Evolutionary conservation across 2,329 filamentous ascomycete species (phyloP).

Genomic region (Fusarium oxysporum): DNA sequence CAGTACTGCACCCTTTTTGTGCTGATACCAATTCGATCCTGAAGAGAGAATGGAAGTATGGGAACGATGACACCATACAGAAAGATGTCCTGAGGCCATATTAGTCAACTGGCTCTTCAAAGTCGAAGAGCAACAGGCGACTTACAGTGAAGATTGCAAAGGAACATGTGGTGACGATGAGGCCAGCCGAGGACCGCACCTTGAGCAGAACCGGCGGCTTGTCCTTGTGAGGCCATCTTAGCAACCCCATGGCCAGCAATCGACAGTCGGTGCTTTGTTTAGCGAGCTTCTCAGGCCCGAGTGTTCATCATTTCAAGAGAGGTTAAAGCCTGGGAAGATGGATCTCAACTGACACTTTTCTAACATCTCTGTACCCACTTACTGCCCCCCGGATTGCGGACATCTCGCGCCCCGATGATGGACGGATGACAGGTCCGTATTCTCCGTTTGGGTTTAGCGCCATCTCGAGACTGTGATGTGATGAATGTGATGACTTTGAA

Average conservation of each 20-base stretch:
- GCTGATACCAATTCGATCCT: slow-evolving; percentile 42
- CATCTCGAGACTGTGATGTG: background rate
- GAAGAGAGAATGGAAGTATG: slow-evolving; percentile 49
- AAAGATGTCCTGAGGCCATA: slow-evolving; percentile 50
- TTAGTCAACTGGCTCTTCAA: background rate
- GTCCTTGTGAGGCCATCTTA: slow-evolving; percentile 22
- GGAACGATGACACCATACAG: slow-evolving; percentile 52
- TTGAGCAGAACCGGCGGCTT: slow-evolving; percentile 47
- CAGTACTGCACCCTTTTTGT: slow-evolving; percentile 49
- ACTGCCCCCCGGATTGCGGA: slow-evolving; percentile 16
- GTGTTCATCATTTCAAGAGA: background rate
- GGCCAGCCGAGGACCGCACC: slow-evolving; percentile 48
- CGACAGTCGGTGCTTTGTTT: background rate
- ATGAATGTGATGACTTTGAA: slow-evolving; percentile 15
- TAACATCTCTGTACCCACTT: slow-evolving; percentile 27
- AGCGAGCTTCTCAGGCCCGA: background rate
- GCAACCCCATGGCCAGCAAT: slow-evolving; percentile 30
- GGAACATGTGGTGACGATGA: slow-evolving; percentile 50
- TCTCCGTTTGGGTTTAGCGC: slow-evolving; percentile 29
- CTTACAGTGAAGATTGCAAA: slow-evolving; percentile 52
- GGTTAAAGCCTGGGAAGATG: background rate
- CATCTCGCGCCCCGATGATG: slow-evolving; percentile 23
- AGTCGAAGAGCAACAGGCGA: background rate
- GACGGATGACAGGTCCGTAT: slow-evolving; percentile 13
- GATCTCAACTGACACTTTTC: slow-evolving; percentile 6